A percentile compares a stretch with the other conserved stretches of the same genome.
Conservation (phyloP, 352 stramenopile species). For the Phytophthora hibernalis region DNA sequence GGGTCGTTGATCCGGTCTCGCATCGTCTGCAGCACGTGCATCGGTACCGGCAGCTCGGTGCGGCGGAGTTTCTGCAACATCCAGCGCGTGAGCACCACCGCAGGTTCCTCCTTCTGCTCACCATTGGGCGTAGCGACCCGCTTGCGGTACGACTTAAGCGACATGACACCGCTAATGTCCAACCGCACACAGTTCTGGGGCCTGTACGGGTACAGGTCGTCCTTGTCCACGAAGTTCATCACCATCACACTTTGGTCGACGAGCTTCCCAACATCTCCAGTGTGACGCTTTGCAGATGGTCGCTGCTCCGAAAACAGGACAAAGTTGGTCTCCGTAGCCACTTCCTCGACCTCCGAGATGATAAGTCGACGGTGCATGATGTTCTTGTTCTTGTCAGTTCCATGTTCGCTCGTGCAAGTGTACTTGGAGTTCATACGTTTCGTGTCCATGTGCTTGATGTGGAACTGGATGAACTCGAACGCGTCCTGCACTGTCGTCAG, state of each 20-base stretch:
- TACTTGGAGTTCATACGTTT: slow-evolving; percentile 38
- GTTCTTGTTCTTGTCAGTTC: slow-evolving; percentile 34
- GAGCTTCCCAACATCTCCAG: slow-evolving; percentile 14
- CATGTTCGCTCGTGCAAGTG: slow-evolving; percentile 36
- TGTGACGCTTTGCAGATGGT: background rate
- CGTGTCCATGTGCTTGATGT: slow-evolving; percentile 52
- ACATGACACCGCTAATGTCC: slow-evolving; percentile 43
- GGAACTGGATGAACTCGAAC: slow-evolving; percentile 48
- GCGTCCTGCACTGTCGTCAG: slow-evolving; percentile 41
- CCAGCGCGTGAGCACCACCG: slow-evolving; percentile 39
- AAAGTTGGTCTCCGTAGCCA: slow-evolving; percentile 49
- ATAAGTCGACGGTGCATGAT: slow-evolving; percentile 50
- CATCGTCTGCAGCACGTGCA: slow-evolving; percentile 37
- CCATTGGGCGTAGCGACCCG: slow-evolving; percentile 29
- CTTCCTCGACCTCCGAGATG: slow-evolving; percentile 40
- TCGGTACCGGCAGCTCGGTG: slow-evolving; percentile 30
- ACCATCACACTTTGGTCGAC: slow-evolving; percentile 41
- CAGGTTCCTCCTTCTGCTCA: slow-evolving; percentile 32
- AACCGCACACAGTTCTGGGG: slow-evolving; percentile 36
- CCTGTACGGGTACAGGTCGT: slow-evolving; percentile 47
- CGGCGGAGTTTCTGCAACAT: slow-evolving; percentile 39
- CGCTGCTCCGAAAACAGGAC: slow-evolving; percentile 46
- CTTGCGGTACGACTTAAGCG: slow-evolving; percentile 38
- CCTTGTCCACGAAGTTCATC: slow-evolving; percentile 45
- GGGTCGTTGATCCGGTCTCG: slow-evolving; percentile 43